Evolutionary conservation across 2,329 filamentous ascomycete species (phyloP), one percentile per base, ranked within the genome.

Genomic region (Pseudocercospora eumusae): DNA sequence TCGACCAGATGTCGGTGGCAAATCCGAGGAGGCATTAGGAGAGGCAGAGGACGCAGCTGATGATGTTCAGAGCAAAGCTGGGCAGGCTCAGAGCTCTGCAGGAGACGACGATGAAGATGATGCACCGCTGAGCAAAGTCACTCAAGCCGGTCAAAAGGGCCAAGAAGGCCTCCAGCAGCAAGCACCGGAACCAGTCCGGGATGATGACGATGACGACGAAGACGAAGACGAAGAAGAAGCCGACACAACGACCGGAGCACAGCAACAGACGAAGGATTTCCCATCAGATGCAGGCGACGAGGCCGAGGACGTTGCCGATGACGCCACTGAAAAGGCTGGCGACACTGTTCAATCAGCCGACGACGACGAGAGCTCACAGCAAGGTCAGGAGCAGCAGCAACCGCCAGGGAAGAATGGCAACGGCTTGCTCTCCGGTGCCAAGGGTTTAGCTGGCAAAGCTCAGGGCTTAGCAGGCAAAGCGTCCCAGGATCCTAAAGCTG

Each of bases 381-480:
- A 72, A 56, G 68, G 71, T 20, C 62, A 67, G 52, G 64, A 67
- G 53, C 57, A 70, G 53, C 70, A 77, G 66, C 66, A 76, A 21
- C 56, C 59, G 44, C 61, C 62, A 56, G 57, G 54, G 45, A 67
- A 64, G 64, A 64, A 71, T 27, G 73, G 72, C 53, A 73, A 75
- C 50, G 76, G 78, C 59, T 73, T 79, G 15, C 63, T 80, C 66
- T 77, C 75, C 62, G 77, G 77, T 61, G 79, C 79, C 42, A 77
- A 79, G 55, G 78, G 78, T 60, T 76, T 81, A 21, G 78, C 80
- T 66, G 78, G 77, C 63, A 78, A 79, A 68, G 80, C 79, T 36
- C 76, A 76, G n/a, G 77, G 76, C 59, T 71, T 81, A 44, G 79
- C 79, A 28, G 76, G 77, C 68, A 79, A 81, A 70, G 73, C 75